Evolutionary conservation across 768 basidiomycete genomes (phyloP), one percentile per base, ranked within the genome.

Genomic region (Agrocybe pediades): DNA sequence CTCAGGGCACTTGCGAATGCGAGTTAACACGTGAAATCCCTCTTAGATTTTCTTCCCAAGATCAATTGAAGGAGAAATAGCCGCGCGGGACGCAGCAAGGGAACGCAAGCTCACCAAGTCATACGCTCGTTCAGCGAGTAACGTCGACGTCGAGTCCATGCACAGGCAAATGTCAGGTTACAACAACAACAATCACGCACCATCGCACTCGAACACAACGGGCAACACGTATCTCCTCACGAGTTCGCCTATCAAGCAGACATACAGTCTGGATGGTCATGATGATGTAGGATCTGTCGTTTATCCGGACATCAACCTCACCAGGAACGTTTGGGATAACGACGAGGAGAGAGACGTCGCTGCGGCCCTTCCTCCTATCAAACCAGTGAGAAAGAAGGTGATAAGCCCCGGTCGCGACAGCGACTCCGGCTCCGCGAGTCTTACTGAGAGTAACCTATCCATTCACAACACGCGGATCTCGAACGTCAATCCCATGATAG

Each of bases 11-110:
- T 17, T 51, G n/a, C 8, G 7, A 3, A 15, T 1, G 41, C 17
- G 20, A 41, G 13, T 27, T 40, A n/a, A 23, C 17, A 8, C 17
- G 29, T 36, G 8, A 49, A 24, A 40, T 24, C 33, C 29, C 55
- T n/a, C 7, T 24, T 56, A 90, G 88, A 88, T 92, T 29, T 92
- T 92, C 77, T 92, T 92, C 73, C 90, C 90, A 48, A 87, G 90
- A 36, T 88, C 86, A 5, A 78, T 87, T 41, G 79, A 87, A 67
- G 72, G 78, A 17, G 88, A 89, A 68, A 85, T 87, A 20, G 74
- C 78, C 2, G 69, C 72, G 3, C 75, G 71, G 21, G 83, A 86
- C 44, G 77, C 77, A 11, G 67, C 69, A 0, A 77, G 71, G 17
- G 74, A 75, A 36, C 65, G 69, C 39, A 74, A 70, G 58, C 74